A percentile compares a stretch with the other conserved stretches of the same genome.
Conservation (phyloP, 441 rosid species). For the Pelargonium myrrhifolium region DNA sequence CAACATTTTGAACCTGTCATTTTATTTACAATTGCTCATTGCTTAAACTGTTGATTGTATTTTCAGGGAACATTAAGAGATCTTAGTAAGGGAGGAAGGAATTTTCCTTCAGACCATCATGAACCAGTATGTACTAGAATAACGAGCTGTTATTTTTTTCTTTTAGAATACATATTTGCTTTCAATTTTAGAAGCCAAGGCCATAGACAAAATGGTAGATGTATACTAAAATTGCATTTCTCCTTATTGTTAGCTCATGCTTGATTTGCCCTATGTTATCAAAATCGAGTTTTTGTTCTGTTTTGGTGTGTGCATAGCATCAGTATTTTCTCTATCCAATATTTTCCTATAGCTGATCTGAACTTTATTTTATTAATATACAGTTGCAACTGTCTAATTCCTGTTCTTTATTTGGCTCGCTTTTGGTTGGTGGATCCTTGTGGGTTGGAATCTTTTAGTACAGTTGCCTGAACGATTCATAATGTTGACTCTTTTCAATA, state of each 20-base stretch:
- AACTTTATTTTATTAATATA: not conserved
- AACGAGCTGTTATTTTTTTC: constrained; percentile 5
- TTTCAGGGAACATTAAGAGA: constrained; percentile 64
- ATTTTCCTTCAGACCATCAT: constrained; percentile 34
- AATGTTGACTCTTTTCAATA: not conserved
- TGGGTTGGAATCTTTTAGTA: not conserved
- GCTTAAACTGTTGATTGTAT: constrained; percentile 18
- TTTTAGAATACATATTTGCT: constrained; percentile 6
- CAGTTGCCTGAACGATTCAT: not conserved
- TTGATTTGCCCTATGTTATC: not conserved
- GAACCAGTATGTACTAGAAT: constrained; percentile 41
- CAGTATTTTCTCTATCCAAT: too few species aligned
- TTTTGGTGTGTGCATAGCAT: not conserved
- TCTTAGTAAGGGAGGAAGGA: constrained; percentile 65
- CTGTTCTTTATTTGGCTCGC: not conserved
- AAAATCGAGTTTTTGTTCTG: not conserved
- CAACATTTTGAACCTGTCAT: not conserved
- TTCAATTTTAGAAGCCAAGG: constrained; percentile 1
- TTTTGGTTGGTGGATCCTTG: not conserved
- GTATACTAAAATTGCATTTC: not conserved
- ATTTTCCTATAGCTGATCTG: too few species aligned
- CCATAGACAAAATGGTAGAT: not conserved
- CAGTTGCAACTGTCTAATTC: not conserved
- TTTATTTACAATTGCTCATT: not conserved
- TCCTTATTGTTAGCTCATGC: not conserved